Percentiles rank a stretch among this genome's conserved stretches.
These are phyloP conservation scores for Phaeolepiota aurea DNA, from an alignment of 768 basidiomycete species.

Conservation along the genomic window DNA sequence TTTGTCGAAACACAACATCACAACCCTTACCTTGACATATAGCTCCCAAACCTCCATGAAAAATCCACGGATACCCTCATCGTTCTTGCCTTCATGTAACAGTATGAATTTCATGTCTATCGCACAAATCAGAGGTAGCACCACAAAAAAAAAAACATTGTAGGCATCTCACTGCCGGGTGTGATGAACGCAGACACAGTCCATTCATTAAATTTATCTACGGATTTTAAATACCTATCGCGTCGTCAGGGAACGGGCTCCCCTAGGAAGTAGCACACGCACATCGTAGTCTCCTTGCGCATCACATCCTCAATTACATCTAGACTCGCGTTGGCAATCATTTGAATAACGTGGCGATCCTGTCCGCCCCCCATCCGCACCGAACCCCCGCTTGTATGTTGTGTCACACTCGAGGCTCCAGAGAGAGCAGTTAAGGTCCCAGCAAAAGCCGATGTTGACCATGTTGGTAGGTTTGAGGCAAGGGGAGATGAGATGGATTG, in stretches of 20 bases:
- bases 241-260: constrained; percentile 8
- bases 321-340: constrained; percentile 96
- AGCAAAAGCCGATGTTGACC: constrained; percentile 89
- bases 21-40: constrained; percentile 80
- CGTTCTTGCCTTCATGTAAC: constrained; percentile 92
- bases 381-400: constrained; percentile 57
- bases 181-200: constrained; percentile 95
- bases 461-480: constrained; percentile 77
- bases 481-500: constrained; percentile 55
- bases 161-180: constrained; percentile 70
- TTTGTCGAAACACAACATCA: background rate
- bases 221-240: constrained; percentile 84
- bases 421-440: constrained; percentile 83
- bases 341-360: constrained; percentile 93
- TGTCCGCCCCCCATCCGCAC: constrained; percentile 72
- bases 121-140: constrained; percentile 11
- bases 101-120: constrained; percentile 93
- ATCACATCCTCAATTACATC: constrained; percentile 93
- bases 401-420: constrained; percentile 71
- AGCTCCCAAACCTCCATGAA: constrained; percentile 95
- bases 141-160: background rate
- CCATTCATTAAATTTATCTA: constrained; percentile 99
- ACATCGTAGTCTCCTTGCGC: constrained; percentile 77
- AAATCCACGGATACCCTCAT: constrained; percentile 91
- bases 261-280: constrained; percentile 27